Evolutionary conservation across 805 yeast species (phyloP).

Genomic region (Kodamaea hsintzibuensis): DNA sequence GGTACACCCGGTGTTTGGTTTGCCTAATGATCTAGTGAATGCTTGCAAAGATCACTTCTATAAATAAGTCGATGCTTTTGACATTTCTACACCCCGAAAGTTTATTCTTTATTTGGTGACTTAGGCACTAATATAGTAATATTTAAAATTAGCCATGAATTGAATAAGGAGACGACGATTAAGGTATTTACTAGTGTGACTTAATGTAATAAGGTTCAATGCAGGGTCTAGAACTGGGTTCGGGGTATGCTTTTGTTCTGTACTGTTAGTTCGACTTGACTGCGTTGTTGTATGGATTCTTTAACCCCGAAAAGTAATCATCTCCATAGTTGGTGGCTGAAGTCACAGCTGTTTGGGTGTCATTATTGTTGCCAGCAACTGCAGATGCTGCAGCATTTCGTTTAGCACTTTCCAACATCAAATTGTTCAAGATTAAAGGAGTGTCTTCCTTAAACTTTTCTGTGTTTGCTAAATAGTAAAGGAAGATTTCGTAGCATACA

Average conservation of each 20-base stretch:
- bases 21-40: slow-evolving; percentile 17
- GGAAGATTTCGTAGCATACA: slow-evolving; percentile 67
- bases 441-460: slow-evolving; percentile 9
- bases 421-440: slow-evolving; percentile 6
- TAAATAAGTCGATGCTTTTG: neutral
- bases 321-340: slow-evolving; percentile 5
- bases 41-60: slow-evolving; percentile 2
- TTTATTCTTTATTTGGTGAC: neutral
- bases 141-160: neutral
- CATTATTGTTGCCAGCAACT: neutral
- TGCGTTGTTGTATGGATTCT: slow-evolving; percentile 2
- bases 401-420: slow-evolving; percentile 5
- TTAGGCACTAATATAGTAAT: neutral
- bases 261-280: slow-evolving; percentile 7
- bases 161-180: neutral
- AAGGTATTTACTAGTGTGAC: neutral
- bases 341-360: neutral
- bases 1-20: slow-evolving; percentile 31
- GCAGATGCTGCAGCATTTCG: neutral
- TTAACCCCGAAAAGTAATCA: slow-evolving; percentile 12
- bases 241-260: neutral
- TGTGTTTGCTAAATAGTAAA: slow-evolving; percentile 21
- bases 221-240: neutral
- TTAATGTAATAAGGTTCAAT: neutral
- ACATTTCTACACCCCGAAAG: neutral